These are phyloP conservation scores for Entomortierella beljakovae DNA, from an alignment of 192 early-diverging fungal genomes.

Conservation along the genomic window DNA sequence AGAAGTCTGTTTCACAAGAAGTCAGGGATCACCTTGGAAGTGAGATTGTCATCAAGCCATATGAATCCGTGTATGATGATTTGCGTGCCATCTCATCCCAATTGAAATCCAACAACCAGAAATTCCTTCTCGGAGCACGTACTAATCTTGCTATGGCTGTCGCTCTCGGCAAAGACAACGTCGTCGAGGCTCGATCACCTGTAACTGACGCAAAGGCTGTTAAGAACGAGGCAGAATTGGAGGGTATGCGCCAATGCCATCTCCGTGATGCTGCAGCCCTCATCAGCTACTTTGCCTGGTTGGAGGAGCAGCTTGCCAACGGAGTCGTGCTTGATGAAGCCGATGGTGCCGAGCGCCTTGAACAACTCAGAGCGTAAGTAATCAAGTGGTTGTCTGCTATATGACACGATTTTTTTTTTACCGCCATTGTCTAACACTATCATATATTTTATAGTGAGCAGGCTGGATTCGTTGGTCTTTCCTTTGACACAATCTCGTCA, in stretches of 20 bases:
- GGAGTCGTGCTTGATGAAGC: conserved; percentile 84
- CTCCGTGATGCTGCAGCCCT: conserved; percentile 91
- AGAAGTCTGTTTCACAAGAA: conserved; percentile 72
- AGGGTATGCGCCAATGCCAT: conserved; percentile 94
- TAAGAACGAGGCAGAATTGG: conserved; percentile 91
- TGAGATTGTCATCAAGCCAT: conserved; percentile 75
- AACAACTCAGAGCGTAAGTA: conserved; percentile 72
- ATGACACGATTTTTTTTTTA: neutral
- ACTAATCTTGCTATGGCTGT: conserved; percentile 50
- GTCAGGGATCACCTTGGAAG: conserved; percentile 71
- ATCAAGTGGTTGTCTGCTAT: neutral
- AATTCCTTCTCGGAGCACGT: conserved; percentile 37
- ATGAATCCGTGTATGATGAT: conserved; percentile 83
- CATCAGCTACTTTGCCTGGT: conserved; percentile 88
- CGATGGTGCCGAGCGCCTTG: conserved; percentile 87
- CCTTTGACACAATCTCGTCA: conserved; percentile 96
- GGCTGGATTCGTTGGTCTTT: conserved; percentile 89
- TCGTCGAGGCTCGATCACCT: conserved; percentile 72
- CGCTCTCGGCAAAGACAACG: conserved; percentile 58
- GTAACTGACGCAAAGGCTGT: conserved; percentile 88
- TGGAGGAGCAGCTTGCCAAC: conserved; percentile 87
- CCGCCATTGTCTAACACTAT: neutral
- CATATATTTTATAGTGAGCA: conserved; percentile 63
- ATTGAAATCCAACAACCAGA: conserved; percentile 54
- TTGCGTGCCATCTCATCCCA: conserved; percentile 56